Conservation (phyloP, 2,329 filamentous ascomycete species). For the Huntiella savannae region DNA sequence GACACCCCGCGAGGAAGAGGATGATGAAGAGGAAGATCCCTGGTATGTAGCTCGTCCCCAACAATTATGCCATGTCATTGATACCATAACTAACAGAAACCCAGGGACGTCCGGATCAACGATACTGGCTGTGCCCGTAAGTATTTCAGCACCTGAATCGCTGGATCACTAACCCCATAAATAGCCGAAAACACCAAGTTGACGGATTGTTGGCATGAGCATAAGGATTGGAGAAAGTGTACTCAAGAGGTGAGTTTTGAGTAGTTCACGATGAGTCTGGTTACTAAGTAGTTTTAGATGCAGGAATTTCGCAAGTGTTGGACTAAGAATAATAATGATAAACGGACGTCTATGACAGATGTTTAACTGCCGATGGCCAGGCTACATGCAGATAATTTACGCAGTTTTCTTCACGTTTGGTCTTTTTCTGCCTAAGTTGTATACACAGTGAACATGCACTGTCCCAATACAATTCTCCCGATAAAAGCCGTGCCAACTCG, state of each 20-base stretch:
- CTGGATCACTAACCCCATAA: neutral
- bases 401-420: neutral
- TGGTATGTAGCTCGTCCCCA: slow-evolving; percentile 41
- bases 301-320: slow-evolving; percentile 76
- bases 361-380: slow-evolving; percentile 17
- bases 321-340: slow-evolving; percentile 75
- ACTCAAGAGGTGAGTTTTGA: slow-evolving; percentile 55
- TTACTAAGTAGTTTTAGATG: slow-evolving; percentile 40
- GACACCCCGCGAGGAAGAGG: slow-evolving; percentile 23
- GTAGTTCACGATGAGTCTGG: neutral
- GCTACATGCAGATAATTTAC: neutral
- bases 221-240: slow-evolving; percentile 88
- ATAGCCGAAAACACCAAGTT: slow-evolving; percentile 72
- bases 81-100: neutral
- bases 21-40: slow-evolving; percentile 83
- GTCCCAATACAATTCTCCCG: neutral
- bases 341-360: slow-evolving; percentile 62
- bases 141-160: slow-evolving; percentile 12
- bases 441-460: slow-evolving; percentile 1
- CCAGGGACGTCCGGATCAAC: slow-evolving; percentile 91
- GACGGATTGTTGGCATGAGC: slow-evolving; percentile 91
- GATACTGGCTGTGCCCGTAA: slow-evolving; percentile 84
- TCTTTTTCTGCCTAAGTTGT: neutral
- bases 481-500: neutral
- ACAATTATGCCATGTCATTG: slow-evolving; percentile 11